phyloP scores from a whole-genome alignment of 73 alveolate species.

The Stentor coeruleus region DNA sequence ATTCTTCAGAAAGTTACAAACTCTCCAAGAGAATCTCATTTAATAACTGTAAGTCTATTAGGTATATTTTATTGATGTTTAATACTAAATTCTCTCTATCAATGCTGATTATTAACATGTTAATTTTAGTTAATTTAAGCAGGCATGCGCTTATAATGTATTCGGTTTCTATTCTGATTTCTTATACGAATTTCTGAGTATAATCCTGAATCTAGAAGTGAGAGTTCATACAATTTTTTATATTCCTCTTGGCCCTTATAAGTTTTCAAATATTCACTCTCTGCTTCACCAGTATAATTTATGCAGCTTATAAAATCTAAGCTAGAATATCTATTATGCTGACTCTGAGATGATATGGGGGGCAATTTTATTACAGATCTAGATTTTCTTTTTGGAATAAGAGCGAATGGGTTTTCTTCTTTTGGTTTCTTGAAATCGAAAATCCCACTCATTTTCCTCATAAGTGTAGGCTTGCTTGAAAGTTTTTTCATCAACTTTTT shows the following conservation, averaged over 20 bases:
- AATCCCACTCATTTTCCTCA: neutral
- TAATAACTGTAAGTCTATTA: too few relatives aligned
- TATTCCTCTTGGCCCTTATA: neutral
- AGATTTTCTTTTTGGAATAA: neutral
- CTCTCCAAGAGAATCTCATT: too few relatives aligned
- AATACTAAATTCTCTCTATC: too few relatives aligned
- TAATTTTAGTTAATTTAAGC: neutral
- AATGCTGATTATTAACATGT: too few relatives aligned
- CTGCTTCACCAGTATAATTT: neutral
- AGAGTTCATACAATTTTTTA: constrained; percentile 9
- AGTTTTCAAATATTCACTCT: constrained; percentile 5
- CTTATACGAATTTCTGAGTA: neutral
- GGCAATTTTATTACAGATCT: neutral
- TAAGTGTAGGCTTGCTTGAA: neutral
- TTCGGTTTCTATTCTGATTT: neutral
- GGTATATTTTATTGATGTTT: too few relatives aligned
- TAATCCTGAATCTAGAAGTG: constrained; percentile 5
- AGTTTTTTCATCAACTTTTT: neutral
- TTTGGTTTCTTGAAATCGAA: neutral
- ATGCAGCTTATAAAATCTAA: neutral
- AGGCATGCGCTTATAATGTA: neutral
- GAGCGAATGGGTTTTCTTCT: neutral
- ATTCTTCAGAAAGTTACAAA: too few relatives aligned
- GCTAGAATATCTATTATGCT: neutral
- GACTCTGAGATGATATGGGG: neutral